A percentile compares a stretch with the other conserved stretches of the same genome.
These are phyloP conservation scores for Populus trichocarpa DNA, from an alignment of 441 rosid genomes.

Conservation along the genomic window DNA sequence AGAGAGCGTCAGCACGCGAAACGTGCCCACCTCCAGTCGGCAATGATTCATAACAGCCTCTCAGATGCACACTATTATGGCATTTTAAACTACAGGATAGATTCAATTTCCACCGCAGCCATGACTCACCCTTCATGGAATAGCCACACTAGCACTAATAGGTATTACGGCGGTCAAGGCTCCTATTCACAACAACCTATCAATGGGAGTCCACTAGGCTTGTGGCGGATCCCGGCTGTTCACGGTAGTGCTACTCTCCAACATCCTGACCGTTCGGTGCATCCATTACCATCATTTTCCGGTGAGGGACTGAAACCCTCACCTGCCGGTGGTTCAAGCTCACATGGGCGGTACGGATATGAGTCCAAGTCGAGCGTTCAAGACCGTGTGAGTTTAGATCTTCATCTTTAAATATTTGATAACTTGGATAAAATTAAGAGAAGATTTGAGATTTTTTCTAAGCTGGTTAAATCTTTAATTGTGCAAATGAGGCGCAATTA, in stretches of 20 bases:
- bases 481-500: constrained; percentile 1
- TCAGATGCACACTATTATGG: constrained; percentile 44
- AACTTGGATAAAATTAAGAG: constrained; percentile 6
- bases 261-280: constrained; percentile 39
- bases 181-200: constrained; percentile 42
- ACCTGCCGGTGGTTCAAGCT: constrained; percentile 26
- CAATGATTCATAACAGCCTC: constrained; percentile 33
- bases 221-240: constrained; percentile 53
- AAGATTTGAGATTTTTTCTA: not conserved
- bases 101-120: constrained; percentile 24
- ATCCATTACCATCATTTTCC: constrained; percentile 45
- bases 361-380: constrained; percentile 42
- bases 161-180: constrained; percentile 47
- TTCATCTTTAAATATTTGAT: constrained; percentile 52
- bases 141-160: constrained; percentile 12
- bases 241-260: constrained; percentile 22
- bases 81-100: constrained; percentile 37
- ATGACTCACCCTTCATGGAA: constrained; percentile 54
- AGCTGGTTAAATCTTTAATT: not conserved
- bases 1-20: constrained; percentile 91
- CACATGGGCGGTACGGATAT: constrained; percentile 44
- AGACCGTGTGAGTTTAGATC: constrained; percentile 86
- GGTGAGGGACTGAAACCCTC: constrained; percentile 42
- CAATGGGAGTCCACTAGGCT: constrained; percentile 54
- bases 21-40: constrained; percentile 64